Conservation (phyloP, 2,329 filamentous ascomycete species). For the Dendrostoma leiphaemia region DNA sequence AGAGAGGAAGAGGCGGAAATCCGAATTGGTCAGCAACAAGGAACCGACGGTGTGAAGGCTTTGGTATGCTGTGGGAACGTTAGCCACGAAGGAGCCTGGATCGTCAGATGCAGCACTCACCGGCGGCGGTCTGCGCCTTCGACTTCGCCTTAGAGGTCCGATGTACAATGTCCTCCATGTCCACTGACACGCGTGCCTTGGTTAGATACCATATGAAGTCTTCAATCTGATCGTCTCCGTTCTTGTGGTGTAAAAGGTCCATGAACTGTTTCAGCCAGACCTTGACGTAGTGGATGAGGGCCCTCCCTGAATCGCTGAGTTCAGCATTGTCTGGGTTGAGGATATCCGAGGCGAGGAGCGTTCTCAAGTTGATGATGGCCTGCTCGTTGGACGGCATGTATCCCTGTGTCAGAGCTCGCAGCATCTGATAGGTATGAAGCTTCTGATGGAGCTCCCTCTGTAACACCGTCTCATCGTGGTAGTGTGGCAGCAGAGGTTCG, state of each 20-base stretch:
- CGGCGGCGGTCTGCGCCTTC: slow-evolving; percentile 69
- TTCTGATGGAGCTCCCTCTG: slow-evolving; percentile 82
- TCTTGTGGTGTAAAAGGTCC: slow-evolving; percentile 79
- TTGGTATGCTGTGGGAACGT: slow-evolving; percentile 59
- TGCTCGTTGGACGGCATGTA: slow-evolving; percentile 94
- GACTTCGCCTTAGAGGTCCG: slow-evolving; percentile 62
- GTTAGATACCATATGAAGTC: slow-evolving; percentile 85
- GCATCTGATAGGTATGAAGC: slow-evolving; percentile 90
- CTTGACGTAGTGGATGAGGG: slow-evolving; percentile 69
- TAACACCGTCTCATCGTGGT: slow-evolving; percentile 75
- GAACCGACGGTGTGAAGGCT: slow-evolving; percentile 81
- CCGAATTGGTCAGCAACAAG: slow-evolving; percentile 83
- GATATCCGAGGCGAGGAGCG: slow-evolving; percentile 72
- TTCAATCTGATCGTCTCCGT: slow-evolving; percentile 80
- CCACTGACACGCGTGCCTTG: slow-evolving; percentile 69
- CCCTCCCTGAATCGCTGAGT: slow-evolving; percentile 74
- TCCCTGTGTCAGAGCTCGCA: slow-evolving; percentile 75
- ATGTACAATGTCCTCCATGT: slow-evolving; percentile 61
- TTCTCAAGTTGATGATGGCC: slow-evolving; percentile 73
- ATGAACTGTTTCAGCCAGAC: slow-evolving; percentile 78
- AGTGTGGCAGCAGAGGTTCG: slow-evolving; percentile 77
- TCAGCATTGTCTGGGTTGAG: slow-evolving; percentile 73
- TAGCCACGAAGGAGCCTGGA: slow-evolving; percentile 20
- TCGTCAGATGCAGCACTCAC: slow-evolving; percentile 39
- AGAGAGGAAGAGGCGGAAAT: slow-evolving; percentile 82